Base-by-base conservation (phyloP, 495 filamentous ascomycete genomes). In the Staphylotrichum longicolle region DNA sequence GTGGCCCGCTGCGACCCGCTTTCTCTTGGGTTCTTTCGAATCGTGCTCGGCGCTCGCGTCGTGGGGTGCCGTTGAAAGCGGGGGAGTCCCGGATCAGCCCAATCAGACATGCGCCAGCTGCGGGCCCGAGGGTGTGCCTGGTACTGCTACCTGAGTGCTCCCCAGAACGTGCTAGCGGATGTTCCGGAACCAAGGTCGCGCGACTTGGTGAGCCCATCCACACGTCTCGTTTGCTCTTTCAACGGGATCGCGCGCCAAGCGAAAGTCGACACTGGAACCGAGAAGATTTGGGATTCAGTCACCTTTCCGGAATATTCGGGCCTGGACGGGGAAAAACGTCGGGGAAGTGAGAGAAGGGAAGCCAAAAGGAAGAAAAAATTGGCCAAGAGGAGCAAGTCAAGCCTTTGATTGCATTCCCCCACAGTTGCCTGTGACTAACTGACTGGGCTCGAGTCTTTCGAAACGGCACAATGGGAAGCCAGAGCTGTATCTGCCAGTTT, bases 11-110 rank as follows among this genome's bases (percentile, higher is more conserved):
- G 20, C 20, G 20, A 27, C 20, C 20, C 20, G 20, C 20, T 37
- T 32, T 30, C 34, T 14, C n/a, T 27, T 27, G 20, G 20, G 20
- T 27, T 27, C 44, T 27, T 54, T 59, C 39, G 20, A 61, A 54
- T 47, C 33, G 41, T 61, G 48, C 58, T 54, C 55, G 44, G 47
- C 32, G 33, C 56, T 52, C 58, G 48, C 63, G 58, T 48, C 41
- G 54, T 61, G 58, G 58, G 47, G 57, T 64, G 40, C 58, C 58
- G 48, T 58, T 57, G 47, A 15, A 53, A 65, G 63, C 63, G 63
- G 63, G 58, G 63, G 49, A 61, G 5, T 7, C 40, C 15, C 45
- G 3, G 9, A 1, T 5, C 11, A n/a, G 14, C 2, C 63, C 63
- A 65, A 65, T 61, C 48, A 62, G 39, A 12, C 20, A 48, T 46